Evolutionary conservation across 768 basidiomycete genomes (phyloP).

Genomic region (Gymnopilus junonius): DNA sequence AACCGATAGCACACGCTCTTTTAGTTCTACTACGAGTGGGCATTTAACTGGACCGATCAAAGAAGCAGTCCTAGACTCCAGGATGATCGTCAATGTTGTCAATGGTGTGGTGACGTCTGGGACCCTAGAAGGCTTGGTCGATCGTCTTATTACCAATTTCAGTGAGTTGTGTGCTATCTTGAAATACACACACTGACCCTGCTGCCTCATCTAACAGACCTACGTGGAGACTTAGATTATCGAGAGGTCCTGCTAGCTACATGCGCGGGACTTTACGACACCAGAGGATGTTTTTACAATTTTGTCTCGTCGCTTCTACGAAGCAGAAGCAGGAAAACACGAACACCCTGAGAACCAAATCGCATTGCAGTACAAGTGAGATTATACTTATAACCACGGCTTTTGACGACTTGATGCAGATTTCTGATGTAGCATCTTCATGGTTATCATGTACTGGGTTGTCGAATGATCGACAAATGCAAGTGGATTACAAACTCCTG

Average conservation of each 20-base stretch:
- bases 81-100: conserved; percentile 29
- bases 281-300: conserved; percentile 42
- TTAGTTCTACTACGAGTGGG: conserved; percentile 20
- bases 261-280: conserved; percentile 46
- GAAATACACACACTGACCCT: neutral
- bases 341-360: conserved; percentile 31
- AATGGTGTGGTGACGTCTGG: conserved; percentile 39
- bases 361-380: conserved; percentile 39
- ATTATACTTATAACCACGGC: neutral
- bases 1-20: conserved; percentile 20
- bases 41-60: conserved; percentile 20
- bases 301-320: conserved; percentile 42
- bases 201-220: conserved; percentile 24
- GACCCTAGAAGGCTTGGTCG: conserved; percentile 47
- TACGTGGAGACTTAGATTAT: conserved; percentile 39
- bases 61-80: conserved; percentile 29
- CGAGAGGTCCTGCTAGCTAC: conserved; percentile 45
- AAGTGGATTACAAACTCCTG: conserved; percentile 34
- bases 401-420: neutral
- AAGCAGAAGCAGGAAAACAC: conserved; percentile 27
- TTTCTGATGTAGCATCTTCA: conserved; percentile 33
- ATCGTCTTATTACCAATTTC: conserved; percentile 40
- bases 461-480: conserved; percentile 29
- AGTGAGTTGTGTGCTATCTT: conserved; percentile 25
- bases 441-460: conserved; percentile 42